A percentile compares a stretch with the other conserved stretches of the same genome.
Evolutionary conservation across 495 filamentous ascomycete species (phyloP).

Genomic region (Hyaloscypha finlandica): DNA sequence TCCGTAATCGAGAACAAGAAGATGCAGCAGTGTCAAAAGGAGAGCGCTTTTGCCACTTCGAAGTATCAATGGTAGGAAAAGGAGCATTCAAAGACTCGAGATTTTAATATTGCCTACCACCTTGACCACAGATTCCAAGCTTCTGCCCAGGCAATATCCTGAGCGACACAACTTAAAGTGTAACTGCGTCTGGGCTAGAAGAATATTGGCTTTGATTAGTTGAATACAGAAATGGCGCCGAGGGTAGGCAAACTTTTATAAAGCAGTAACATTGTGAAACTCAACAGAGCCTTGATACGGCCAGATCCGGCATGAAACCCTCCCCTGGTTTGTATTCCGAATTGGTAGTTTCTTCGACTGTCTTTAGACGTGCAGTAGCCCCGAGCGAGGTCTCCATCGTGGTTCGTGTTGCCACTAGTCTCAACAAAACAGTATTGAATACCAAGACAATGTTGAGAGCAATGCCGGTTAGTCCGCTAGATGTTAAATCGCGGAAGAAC

Average conservation of each 20-base stretch:
- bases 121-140: background rate
- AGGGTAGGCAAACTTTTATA: background rate
- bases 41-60: background rate
- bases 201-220: background rate
- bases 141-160: background rate
- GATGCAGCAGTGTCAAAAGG: background rate
- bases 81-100: background rate
- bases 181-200: too few relatives aligned
- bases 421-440: background rate
- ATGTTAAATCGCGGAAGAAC: background rate
- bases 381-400: background rate
- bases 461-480: background rate
- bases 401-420: background rate
- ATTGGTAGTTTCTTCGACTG: background rate
- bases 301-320: background rate
- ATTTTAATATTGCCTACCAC: background rate
- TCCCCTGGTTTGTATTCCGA: background rate
- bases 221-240: background rate
- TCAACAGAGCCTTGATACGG: background rate
- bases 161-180: background rate
- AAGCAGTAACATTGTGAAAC: background rate
- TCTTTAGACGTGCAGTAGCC: background rate
- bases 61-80: background rate
- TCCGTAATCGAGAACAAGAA: constrained; percentile 24
- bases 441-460: background rate